Conservation (phyloP, 148 eudicot genomes). For the Persicaria maculosa region DNA sequence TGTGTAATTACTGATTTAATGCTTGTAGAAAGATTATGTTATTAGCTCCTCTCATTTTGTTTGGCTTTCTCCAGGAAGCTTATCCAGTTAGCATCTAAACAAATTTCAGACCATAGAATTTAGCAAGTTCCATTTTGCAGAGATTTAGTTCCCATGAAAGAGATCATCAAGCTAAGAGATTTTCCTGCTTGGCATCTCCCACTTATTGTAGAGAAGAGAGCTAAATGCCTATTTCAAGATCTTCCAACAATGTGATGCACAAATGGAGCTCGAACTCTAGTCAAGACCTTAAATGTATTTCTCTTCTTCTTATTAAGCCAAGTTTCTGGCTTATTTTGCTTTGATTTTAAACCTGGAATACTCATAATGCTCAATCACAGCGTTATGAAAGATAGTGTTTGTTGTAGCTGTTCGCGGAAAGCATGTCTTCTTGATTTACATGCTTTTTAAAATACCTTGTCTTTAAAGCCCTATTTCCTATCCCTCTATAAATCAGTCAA, state of each 20-base stretch:
- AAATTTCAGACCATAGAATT: background rate
- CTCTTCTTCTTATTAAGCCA: slow-evolving; percentile 9
- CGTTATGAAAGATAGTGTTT: background rate
- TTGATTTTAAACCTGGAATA: background rate
- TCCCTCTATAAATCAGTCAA: slow-evolving; percentile 52
- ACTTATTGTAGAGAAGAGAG: slow-evolving; percentile 61
- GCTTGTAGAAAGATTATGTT: no score
- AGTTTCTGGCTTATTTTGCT: background rate
- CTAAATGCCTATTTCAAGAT: slow-evolving; percentile 57
- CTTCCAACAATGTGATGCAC: slow-evolving; percentile 51
- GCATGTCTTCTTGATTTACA: background rate
- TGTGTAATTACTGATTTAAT: background rate
- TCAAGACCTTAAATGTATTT: slow-evolving; percentile 69
- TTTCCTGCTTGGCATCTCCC: slow-evolving; percentile 45
- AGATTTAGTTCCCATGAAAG: slow-evolving; percentile 67
- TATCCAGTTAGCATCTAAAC: background rate
- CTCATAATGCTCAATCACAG: background rate
- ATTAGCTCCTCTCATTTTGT: background rate
- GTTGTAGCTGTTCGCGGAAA: background rate
- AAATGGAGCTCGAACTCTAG: slow-evolving; percentile 54
- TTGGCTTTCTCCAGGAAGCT: background rate
- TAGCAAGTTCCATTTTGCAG: slow-evolving; percentile 24
- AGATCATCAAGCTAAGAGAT: slow-evolving; percentile 53
- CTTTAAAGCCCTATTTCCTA: background rate
- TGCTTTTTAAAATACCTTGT: background rate